Conservation (phyloP, 306 rosid genomes). For the Sesbania bispinosa region DNA sequence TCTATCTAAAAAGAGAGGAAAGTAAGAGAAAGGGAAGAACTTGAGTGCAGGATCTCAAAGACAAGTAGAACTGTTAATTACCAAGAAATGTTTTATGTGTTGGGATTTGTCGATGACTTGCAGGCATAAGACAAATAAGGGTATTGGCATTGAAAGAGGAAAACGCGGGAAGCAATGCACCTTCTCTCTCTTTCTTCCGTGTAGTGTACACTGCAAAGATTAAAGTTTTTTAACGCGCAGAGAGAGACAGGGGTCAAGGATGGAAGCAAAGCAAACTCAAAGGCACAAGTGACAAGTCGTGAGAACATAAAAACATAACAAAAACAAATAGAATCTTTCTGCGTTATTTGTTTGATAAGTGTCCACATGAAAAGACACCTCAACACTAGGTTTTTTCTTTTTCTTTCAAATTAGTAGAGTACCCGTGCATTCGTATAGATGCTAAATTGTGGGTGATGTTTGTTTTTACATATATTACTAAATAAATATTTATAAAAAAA, state of each 20-base stretch:
- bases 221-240: no score
- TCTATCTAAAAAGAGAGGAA: not conserved
- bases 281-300: no score
- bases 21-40: not conserved
- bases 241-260: no score
- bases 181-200: conserved; percentile 1
- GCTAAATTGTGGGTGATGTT: no score
- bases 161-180: conserved; percentile 51
- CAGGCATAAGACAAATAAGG: conserved; percentile 45
- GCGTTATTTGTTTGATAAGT: not conserved
- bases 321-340: not conserved
- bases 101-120: conserved; percentile 49
- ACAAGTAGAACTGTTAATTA: conserved; percentile 8
- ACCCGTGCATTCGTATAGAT: no score
- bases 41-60: conserved; percentile 36
- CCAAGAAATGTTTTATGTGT: conserved; percentile 22
- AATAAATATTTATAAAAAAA: no score
- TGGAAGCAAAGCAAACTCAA: no score
- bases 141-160: conserved; percentile 18
- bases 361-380: not conserved
- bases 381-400: no score
- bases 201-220: conserved; percentile 1
- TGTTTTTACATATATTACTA: no score
- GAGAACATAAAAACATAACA: not conserved
- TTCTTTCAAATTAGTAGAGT: no score